Evolutionary conservation across 1,284 basidiomycete species (phyloP).

Genomic region (Athelia psychrophila): DNA sequence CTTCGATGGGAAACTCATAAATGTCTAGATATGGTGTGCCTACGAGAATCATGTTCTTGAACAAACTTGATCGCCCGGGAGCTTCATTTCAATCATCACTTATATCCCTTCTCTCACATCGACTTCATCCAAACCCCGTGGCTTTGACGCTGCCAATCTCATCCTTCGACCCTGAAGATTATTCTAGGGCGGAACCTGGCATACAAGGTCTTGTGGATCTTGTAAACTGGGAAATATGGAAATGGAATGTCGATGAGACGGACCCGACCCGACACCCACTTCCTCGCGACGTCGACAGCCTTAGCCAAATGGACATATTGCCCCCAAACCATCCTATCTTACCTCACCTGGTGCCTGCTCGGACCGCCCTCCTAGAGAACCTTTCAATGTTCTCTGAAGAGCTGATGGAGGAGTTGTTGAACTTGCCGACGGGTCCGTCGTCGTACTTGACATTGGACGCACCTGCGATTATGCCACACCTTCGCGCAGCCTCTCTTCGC

Average conservation of each 20-base stretch:
- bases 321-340: conserved; percentile 61
- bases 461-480: conserved; percentile 51
- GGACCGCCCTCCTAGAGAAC: conserved; percentile 70
- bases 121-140: conserved; percentile 74
- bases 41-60: conserved; percentile 79
- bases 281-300: conserved; percentile 44
- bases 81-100: conserved; percentile 75
- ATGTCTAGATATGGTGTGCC: conserved; percentile 67
- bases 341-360: conserved; percentile 62
- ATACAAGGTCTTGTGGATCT: conserved; percentile 78
- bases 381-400: conserved; percentile 79
- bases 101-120: conserved; percentile 66
- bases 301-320: conserved; percentile 43
- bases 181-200: conserved; percentile 68
- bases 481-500: conserved; percentile 66
- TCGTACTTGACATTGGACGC: conserved; percentile 60
- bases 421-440: conserved; percentile 51
- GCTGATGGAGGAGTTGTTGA: conserved; percentile 69
- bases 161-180: conserved; percentile 65
- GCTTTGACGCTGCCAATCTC: conserved; percentile 76
- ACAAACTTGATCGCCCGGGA: conserved; percentile 86
- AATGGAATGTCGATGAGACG: conserved; percentile 53
- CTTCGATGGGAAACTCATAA: not conserved
- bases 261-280: conserved; percentile 44
- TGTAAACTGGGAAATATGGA: conserved; percentile 79